Evolutionary conservation across 176 grass and related monocot species (phyloP).

Genomic region (Eleusine coracana): DNA sequence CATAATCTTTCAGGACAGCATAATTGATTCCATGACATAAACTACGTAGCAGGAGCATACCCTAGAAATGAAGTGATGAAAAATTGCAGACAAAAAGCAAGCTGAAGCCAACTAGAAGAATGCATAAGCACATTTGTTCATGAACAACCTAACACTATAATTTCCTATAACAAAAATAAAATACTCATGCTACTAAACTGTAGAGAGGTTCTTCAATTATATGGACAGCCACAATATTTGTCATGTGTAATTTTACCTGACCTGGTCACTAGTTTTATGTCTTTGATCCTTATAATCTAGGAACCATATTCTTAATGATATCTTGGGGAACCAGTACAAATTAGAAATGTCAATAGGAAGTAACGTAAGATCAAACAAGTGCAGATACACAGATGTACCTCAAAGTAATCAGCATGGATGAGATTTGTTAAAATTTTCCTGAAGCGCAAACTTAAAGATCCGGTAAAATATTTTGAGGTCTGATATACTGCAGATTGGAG

Average conservation of each 20-base stretch:
- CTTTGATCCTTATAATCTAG: conserved; percentile 4
- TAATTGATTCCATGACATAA: conserved; percentile 19
- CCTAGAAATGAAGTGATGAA: conserved; percentile 2
- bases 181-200: not conserved
- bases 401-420: conserved; percentile 91
- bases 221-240: not conserved
- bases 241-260: not conserved
- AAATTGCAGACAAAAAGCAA: conserved; percentile 1
- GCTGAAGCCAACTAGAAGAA: conserved; percentile 24
- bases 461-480: conserved; percentile 90
- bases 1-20: conserved; percentile 11
- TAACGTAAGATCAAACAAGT: conserved; percentile 7
- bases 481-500: conserved; percentile 84
- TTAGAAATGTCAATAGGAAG: conserved; percentile 10
- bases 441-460: conserved; percentile 76
- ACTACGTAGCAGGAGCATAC: not conserved
- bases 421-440: conserved; percentile 97
- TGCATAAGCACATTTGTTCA: not conserved
- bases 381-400: conserved; percentile 51
- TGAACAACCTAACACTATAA: not conserved
- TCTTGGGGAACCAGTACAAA: not conserved
- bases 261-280: conserved; percentile 9
- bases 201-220: conserved; percentile 12
- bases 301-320: conserved; percentile 28
- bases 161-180: not conserved